A percentile compares a stretch with the other conserved stretches of the same genome.
These are phyloP conservation scores for Plasmodium malariae DNA, from an alignment of 169 alveolate genomes.

Conservation along the genomic window DNA sequence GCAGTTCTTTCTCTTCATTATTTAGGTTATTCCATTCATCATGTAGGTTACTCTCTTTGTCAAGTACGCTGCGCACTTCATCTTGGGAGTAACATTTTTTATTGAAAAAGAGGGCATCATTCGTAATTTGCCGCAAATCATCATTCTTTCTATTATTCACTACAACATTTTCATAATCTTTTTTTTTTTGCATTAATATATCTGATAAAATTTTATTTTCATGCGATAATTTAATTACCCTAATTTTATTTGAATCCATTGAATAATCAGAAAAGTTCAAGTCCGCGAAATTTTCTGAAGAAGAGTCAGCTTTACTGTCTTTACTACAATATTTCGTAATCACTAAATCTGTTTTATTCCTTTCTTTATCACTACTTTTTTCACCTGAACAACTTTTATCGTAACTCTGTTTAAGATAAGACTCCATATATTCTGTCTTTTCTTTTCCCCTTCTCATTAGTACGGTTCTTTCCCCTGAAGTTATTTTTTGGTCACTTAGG, in stretches of 20 bases:
- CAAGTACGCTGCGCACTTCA: not conserved
- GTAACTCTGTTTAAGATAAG: too few species aligned
- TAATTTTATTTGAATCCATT: constrained; percentile 14
- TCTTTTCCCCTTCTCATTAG: not conserved
- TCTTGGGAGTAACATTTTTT: too few species aligned
- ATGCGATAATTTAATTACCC: not conserved
- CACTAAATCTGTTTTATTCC: not conserved
- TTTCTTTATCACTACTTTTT: not conserved
- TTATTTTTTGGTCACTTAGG: not conserved
- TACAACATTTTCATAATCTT: constrained; percentile 10
- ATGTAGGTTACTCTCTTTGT: not conserved
- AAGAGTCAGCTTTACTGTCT: not conserved
- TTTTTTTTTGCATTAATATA: constrained; percentile 34
- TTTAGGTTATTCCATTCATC: not conserved
- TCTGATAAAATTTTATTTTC: constrained; percentile 32
- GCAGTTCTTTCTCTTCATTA: too few species aligned
- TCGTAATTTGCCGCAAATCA: not conserved
- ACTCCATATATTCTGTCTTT: not conserved
- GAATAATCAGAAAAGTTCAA: constrained; percentile 58
- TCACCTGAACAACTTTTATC: not conserved
- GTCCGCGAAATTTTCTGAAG: constrained; percentile 34
- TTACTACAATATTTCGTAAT: not conserved
- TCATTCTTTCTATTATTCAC: not conserved
- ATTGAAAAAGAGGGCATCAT: not conserved
- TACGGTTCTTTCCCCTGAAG: not conserved